Base-by-base conservation (phyloP, 2,329 filamentous ascomycete genomes). In the Diplodia corticola region DNA sequence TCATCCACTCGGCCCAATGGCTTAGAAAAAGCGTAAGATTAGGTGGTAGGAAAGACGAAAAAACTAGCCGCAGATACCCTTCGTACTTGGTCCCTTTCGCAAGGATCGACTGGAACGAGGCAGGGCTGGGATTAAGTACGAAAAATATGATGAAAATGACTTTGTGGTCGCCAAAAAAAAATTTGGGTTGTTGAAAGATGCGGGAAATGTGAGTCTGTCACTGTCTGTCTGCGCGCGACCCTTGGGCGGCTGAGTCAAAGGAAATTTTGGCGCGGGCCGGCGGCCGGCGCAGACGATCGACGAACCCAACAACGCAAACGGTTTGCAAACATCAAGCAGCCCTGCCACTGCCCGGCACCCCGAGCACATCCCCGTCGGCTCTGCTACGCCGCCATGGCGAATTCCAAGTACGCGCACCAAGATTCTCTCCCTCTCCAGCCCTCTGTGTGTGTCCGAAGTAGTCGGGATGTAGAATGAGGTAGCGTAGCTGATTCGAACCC, bases 321-420 rank as follows among this genome's bases (percentile, higher is more conserved):
- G n/a, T n/a, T n/a, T n/a, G n/a, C n/a, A n/a, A n/a, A n/a, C n/a
- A n/a, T n/a, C n/a, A n/a, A n/a, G n/a, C n/a, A n/a, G n/a, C n/a
- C n/a, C n/a, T n/a, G n/a, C n/a, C n/a, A n/a, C n/a, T n/a, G n/a
- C n/a, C n/a, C n/a, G n/a, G n/a, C n/a, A n/a, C n/a, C n/a, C n/a
- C 35, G 22, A 6, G 4, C 12, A 15, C 53, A 9, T 28, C 20
- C 33, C 13, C 13, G 5, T 33, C 28, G 12, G 33, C 33, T 35
- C 4, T 10, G 9, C 44, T 26, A 22, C 24, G 24, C 26, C 44
- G 17, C 17, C 37, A 72, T 72, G 70, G 70, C 70, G 30, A 72
- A 72, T 51, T 72, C 70, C 37, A 72, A 70, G 70, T 44, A 44
- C 40, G 40, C n/a, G 10, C 28, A 28, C 28, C 28, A 3, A 28